Base-by-base conservation (phyloP, 2,329 filamentous ascomycete genomes). In the Claviceps sp. region DNA sequence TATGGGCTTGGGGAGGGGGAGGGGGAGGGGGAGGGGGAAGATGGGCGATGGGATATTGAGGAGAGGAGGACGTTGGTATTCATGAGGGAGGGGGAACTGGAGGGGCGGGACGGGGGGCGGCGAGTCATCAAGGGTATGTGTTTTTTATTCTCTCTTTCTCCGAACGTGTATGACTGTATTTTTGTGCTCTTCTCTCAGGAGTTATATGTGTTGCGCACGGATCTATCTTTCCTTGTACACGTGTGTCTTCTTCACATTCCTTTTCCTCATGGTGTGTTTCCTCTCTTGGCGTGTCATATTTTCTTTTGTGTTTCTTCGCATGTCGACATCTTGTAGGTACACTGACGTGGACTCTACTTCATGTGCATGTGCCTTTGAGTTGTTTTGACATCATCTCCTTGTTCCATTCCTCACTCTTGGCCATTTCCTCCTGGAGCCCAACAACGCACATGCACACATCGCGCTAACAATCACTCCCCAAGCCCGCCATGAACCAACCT, bases 31-130 rank as follows among this genome's bases (percentile, higher is more conserved):
- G 18, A n/a, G 24, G 18, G 9, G 2, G 24, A 13, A 61, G 34
- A 46, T 50, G 5, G 47, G 7, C 2, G 54, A 24, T 63, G 57
- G 60, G 64, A 62, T 22, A 67, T 79, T 36, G 65, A 66, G 37
- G 77, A 81, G 65, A 63, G 66, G 24, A 67, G 77, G 54, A 74
- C 68, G 16, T 60, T 81, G 48, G 76, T 77, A 2, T 81, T 81
- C 60, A 68, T 79, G 68, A 65, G 68, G n/a, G 62, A 66, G 8
- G 57, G 63, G 13, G 5, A 2, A 4, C 2, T 4, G n/a, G 22
- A 14, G 1, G 56, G 60, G 3, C 55, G 56, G 3, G 51, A 53
- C 3, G 37, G 55, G 8, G 46, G 55, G 5, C 45, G 52, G 49
- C 60, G 58, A 41, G 50, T 60, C 16, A 59, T 65, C 22, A 65